Base-by-base conservation (phyloP, 306 rosid species). In the Biancaea sappan region DNA sequence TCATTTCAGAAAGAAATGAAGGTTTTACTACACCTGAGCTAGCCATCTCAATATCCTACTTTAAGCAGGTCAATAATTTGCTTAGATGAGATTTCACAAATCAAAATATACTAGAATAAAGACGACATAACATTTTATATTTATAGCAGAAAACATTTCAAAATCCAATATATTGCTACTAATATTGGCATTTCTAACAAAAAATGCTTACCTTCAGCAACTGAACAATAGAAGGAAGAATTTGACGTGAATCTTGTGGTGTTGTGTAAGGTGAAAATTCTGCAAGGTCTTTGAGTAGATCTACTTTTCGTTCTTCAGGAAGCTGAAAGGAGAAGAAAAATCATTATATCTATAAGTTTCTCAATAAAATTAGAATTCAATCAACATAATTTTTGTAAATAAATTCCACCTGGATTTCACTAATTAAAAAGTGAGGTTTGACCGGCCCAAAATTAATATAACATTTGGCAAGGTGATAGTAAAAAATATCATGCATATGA, bases 201-300 rank as follows among this genome's bases (percentile, higher is more conserved):
- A 61, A 67, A 13, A 40, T 28, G 37, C 44, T 47, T 82, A 92
- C 99, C 96, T 87, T 92, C 71, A 92, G 78, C 72, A 92, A 86
- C 81, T 92, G 96, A 84, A 92, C 96, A 79, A 95, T 79, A 19
- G 95, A 87, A 70, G 99, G 98, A 79, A 95, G 99, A 75, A 92
- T 87, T 85, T 90, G 99, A 12, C 99, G 98, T 18, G 99, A 95
- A 80, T 95, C 99, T 82, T 86, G 98, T 12, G 98, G 96, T 3
- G 90, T 81, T 48, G 98, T 87, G 75, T 80, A 95, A 31, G 97
- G 98, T 51, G 99, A 90, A 81, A 92, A 81, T 85, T 95, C 97
- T 34, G 99, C 99, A 67, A 95, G 96, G 76, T 88, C 90, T 86
- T 92, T 90, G 62, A 95, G 98, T 82, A 95, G 83, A 86, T 95